These are phyloP conservation scores for Kwoniella dendrophila DNA, from an alignment of 768 basidiomycete species.

Conservation along the genomic window DNA sequence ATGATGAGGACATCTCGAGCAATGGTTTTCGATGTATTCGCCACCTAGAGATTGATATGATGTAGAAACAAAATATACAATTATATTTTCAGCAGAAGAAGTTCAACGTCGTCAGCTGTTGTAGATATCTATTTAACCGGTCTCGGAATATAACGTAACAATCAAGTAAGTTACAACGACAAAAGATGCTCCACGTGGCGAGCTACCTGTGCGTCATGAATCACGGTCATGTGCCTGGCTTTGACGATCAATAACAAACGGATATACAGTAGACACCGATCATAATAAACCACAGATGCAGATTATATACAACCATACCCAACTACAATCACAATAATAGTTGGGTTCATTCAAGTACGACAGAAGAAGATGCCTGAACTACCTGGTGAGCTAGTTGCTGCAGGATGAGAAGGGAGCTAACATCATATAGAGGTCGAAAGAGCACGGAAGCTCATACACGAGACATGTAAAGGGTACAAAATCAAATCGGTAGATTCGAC, in stretches of 20 bases:
- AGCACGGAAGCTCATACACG: slow-evolving; percentile 64
- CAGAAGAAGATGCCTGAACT: slow-evolving; percentile 66
- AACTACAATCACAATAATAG: no score
- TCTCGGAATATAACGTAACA: background rate
- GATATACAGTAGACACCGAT: no score
- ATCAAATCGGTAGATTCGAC: slow-evolving; percentile 65
- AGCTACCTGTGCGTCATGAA: no score
- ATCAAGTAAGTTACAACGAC: no score
- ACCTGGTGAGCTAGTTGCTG: slow-evolving; percentile 58
- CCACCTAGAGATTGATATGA: background rate
- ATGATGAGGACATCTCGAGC: background rate
- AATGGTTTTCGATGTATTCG: background rate
- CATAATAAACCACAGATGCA: no score
- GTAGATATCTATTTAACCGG: background rate
- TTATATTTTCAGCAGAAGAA: background rate
- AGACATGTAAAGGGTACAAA: slow-evolving; percentile 62
- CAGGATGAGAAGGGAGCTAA: slow-evolving; percentile 6
- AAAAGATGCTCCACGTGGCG: no score
- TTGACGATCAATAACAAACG: no score
- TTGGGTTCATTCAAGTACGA: no score
- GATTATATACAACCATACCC: no score
- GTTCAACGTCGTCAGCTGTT: background rate
- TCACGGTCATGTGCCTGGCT: no score
- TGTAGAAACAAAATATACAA: background rate
- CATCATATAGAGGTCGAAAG: slow-evolving; percentile 67